These are phyloP conservation scores for Pseudogymnoascus sp. DNA, from an alignment of 2,329 filamentous ascomycete genomes.

Conservation along the genomic window DNA sequence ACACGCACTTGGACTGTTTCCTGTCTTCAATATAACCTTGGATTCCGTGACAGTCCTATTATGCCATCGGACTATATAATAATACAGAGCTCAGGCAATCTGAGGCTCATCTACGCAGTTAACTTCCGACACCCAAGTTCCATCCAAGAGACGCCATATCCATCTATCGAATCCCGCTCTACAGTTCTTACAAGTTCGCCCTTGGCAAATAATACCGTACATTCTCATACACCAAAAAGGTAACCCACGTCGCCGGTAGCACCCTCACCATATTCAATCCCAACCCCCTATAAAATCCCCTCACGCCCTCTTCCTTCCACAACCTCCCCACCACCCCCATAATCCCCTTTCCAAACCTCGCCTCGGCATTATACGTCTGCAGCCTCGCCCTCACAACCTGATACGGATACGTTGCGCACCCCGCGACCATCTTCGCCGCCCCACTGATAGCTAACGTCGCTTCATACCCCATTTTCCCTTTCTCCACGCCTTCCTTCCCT, in stretches of 20 bases:
- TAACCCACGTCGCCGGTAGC: slow-evolving; percentile 90
- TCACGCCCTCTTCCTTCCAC: slow-evolving; percentile 68
- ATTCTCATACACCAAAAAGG: slow-evolving; percentile 96
- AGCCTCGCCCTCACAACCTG: slow-evolving; percentile 83
- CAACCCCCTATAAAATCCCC: slow-evolving; percentile 86
- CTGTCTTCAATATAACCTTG: neutral
- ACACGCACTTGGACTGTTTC: neutral
- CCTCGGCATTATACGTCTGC: slow-evolving; percentile 79
- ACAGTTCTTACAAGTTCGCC: slow-evolving; percentile 10
- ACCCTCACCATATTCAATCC: slow-evolving; percentile 85
- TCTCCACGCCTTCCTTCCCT: slow-evolving; percentile 9
- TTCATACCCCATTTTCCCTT: slow-evolving; percentile 16
- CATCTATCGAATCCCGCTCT: neutral
- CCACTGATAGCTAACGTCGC: slow-evolving; percentile 74
- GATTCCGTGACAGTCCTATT: neutral
- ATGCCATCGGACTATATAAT: neutral
- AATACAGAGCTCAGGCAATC: neutral
- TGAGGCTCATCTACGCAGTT: neutral
- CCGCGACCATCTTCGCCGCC: slow-evolving; percentile 76
- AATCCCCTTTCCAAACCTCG: slow-evolving; percentile 62
- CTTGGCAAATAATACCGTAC: slow-evolving; percentile 61
- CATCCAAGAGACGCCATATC: neutral
- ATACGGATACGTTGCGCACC: slow-evolving; percentile 87
- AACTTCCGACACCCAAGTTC: neutral
- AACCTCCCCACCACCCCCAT: slow-evolving; percentile 64